Evolutionary conservation across 2,329 filamentous ascomycete genomes (phyloP).

Genomic region (Penicillium sp.): DNA sequence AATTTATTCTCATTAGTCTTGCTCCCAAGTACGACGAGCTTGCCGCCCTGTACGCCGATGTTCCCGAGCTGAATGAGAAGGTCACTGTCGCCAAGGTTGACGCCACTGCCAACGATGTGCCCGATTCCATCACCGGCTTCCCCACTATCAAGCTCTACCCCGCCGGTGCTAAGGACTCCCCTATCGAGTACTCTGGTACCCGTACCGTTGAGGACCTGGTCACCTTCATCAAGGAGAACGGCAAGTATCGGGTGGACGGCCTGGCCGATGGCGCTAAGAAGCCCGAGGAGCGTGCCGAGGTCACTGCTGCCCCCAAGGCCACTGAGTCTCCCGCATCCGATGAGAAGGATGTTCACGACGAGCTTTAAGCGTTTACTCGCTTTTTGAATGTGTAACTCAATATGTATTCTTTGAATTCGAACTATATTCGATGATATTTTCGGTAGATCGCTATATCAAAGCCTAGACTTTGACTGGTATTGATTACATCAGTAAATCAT

Average conservation of each 20-base stretch:
- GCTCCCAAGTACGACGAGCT: constrained; percentile 68
- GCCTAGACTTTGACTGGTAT: not conserved
- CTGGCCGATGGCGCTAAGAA: constrained; percentile 55
- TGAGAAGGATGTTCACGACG: constrained; percentile 36
- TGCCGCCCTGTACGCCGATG: constrained; percentile 54
- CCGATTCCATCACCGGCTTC: constrained; percentile 95
- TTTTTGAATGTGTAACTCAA: constrained; percentile 7
- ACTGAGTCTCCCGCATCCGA: constrained; percentile 25
- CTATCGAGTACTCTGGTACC: constrained; percentile 81
- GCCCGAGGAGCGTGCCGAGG: constrained; percentile 48
- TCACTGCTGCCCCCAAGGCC: constrained; percentile 18
- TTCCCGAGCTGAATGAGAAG: constrained; percentile 53
- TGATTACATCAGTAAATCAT: not conserved
- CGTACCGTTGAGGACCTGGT: constrained; percentile 90
- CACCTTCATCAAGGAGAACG: constrained; percentile 91
- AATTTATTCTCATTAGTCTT: constrained; percentile 41
- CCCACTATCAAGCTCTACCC: constrained; percentile 98
- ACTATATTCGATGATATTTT: constrained; percentile 1
- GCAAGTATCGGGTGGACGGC: constrained; percentile 78
- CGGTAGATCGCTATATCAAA: not conserved
- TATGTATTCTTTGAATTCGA: constrained; percentile 18
- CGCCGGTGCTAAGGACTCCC: constrained; percentile 79
- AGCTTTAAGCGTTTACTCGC: constrained; percentile 33
- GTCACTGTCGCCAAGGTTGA: constrained; percentile 84
- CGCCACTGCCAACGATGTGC: constrained; percentile 92